phyloP scores from a whole-genome alignment of 371 early-diverging fungal species.

The Mucor plumbeus region DNA sequence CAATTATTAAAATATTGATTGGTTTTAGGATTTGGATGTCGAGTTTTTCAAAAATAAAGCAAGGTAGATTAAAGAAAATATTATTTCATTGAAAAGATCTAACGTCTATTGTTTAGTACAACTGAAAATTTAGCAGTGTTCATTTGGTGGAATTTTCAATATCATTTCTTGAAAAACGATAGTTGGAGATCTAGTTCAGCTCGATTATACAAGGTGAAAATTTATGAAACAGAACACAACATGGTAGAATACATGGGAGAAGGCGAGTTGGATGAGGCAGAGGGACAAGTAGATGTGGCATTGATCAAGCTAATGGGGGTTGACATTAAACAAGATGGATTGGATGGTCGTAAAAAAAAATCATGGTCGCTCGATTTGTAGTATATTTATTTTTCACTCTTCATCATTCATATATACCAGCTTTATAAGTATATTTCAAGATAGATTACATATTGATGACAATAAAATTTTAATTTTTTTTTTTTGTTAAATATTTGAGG shows the following conservation, averaged over 20 bases:
- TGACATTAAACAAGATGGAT: slow-evolving; percentile 10
- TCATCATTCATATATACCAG: neutral
- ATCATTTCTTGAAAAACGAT: slow-evolving; percentile 46
- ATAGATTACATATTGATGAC: too few species aligned
- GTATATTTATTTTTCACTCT: neutral
- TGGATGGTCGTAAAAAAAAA: neutral
- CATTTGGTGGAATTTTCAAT: slow-evolving; percentile 74
- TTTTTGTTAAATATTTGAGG: too few species aligned
- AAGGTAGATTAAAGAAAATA: slow-evolving; percentile 17
- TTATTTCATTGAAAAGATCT: neutral
- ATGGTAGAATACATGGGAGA: slow-evolving; percentile 79
- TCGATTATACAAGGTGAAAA: slow-evolving; percentile 64
- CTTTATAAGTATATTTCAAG: neutral
- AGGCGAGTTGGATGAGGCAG: slow-evolving; percentile 27
- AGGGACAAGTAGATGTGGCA: slow-evolving; percentile 22
- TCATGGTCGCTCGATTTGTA: slow-evolving; percentile 7
- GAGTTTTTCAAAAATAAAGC: slow-evolving; percentile 69
- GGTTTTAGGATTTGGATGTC: slow-evolving; percentile 75
- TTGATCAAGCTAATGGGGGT: slow-evolving; percentile 23
- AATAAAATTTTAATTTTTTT: too few species aligned
- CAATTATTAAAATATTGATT: neutral
- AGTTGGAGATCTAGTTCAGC: slow-evolving; percentile 31
- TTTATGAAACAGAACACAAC: slow-evolving; percentile 80
- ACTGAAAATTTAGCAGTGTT: slow-evolving; percentile 90
- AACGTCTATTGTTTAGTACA: slow-evolving; percentile 58